Conservation (phyloP, 306 rosid genomes). For the Spatholobus suberectus region DNA sequence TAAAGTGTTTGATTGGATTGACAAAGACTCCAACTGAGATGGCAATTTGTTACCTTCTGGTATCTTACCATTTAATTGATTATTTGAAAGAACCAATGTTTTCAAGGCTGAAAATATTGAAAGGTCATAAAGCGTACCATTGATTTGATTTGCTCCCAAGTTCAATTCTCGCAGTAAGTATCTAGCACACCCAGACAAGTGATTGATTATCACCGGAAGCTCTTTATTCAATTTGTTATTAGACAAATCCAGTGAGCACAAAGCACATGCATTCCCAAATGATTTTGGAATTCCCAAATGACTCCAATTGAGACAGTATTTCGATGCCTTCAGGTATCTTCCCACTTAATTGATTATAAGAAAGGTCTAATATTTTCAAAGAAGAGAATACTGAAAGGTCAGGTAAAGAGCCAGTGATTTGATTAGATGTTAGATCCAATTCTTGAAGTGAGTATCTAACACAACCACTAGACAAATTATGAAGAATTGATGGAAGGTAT, state of each 20-base stretch:
- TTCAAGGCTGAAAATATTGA: background rate
- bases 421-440: background rate
- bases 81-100: accelerated
- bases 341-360: background rate
- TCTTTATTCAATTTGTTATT: background rate
- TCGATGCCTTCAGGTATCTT: background rate
- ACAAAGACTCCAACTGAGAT: background rate
- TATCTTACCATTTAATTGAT: background rate
- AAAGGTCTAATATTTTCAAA: background rate
- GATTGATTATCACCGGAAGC: background rate
- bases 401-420: slow-evolving; percentile 13
- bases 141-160: background rate
- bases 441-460: slow-evolving; percentile 32
- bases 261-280: background rate
- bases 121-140: background rate
- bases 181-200: background rate
- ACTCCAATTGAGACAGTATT: background rate
- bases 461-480: slow-evolving; percentile 32
- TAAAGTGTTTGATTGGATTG: background rate
- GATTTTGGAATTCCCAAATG: background rate
- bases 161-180: background rate
- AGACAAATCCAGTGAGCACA: background rate
- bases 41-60: background rate
- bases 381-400: slow-evolving; percentile 17
- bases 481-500: slow-evolving; percentile 10